Conservation (phyloP, 805 yeast species). For the Candida anglica region DNA sequence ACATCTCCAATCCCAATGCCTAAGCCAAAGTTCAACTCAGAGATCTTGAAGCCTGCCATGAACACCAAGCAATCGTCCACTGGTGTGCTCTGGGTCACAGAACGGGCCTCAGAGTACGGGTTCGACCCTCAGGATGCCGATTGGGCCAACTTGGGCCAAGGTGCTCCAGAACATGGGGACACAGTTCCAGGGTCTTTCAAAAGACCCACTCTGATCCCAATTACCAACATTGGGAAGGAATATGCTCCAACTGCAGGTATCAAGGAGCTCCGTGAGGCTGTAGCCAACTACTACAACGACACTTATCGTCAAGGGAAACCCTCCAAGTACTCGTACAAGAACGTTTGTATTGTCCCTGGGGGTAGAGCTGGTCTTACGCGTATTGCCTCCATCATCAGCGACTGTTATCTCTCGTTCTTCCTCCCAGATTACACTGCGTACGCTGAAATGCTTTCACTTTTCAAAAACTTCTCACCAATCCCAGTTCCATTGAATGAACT, state of each 20-base stretch:
- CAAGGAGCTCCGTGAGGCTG: slow-evolving; percentile 51
- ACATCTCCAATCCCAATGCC: slow-evolving; percentile 48
- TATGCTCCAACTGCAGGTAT: slow-evolving; percentile 61
- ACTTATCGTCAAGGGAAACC: slow-evolving; percentile 45
- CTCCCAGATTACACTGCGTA: slow-evolving; percentile 64
- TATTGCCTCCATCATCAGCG: slow-evolving; percentile 56
- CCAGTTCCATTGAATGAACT: slow-evolving; percentile 58
- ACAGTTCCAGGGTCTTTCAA: slow-evolving; percentile 54
- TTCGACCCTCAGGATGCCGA: slow-evolving; percentile 36
- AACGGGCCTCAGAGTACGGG: slow-evolving; percentile 56
- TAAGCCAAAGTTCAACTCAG: slow-evolving; percentile 39
- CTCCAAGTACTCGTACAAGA: slow-evolving; percentile 56
- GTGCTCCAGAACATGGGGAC: slow-evolving; percentile 63
- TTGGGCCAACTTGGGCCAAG: slow-evolving; percentile 64
- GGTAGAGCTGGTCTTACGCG: slow-evolving; percentile 62
- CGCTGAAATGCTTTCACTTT: slow-evolving; percentile 60
- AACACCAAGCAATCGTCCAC: slow-evolving; percentile 57
- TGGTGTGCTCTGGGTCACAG: slow-evolving; percentile 64
- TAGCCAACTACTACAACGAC: slow-evolving; percentile 53
- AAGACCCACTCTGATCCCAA: slow-evolving; percentile 45
- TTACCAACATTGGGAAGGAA: slow-evolving; percentile 48
- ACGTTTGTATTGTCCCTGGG: slow-evolving; percentile 62
- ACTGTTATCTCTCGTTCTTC: slow-evolving; percentile 56
- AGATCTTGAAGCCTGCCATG: slow-evolving; percentile 52
- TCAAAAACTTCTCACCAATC: slow-evolving; percentile 59